phyloP scores from a whole-genome alignment of 768 basidiomycete genomes.

The Suillus subalutaceus region DNA sequence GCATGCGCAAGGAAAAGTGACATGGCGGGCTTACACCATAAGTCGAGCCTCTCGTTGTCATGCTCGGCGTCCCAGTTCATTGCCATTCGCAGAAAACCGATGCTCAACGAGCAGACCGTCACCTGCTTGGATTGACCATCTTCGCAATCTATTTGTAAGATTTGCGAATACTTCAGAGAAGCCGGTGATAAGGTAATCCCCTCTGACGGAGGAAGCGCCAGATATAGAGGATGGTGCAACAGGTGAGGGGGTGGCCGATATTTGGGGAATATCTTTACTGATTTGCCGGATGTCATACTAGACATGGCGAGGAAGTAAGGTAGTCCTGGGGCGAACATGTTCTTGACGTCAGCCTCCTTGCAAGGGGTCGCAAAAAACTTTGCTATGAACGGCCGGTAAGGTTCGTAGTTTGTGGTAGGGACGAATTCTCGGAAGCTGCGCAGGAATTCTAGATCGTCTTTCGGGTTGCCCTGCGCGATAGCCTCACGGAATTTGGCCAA shows the following conservation, averaged over 20 bases:
- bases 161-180: neutral
- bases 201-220: neutral
- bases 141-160: neutral
- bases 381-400: constrained; percentile 18
- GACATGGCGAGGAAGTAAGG: constrained; percentile 16
- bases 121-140: neutral
- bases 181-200: neutral
- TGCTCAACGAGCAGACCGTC: neutral
- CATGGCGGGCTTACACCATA: neutral
- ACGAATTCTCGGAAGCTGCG: constrained; percentile 13
- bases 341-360: constrained; percentile 20
- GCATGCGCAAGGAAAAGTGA: neutral
- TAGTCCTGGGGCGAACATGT: constrained; percentile 25
- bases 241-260: constrained; percentile 11
- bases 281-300: constrained; percentile 21
- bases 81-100: neutral
- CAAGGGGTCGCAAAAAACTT: constrained; percentile 21
- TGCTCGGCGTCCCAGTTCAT: neutral
- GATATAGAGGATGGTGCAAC: neutral
- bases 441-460: constrained; percentile 14
- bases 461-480: constrained; percentile 4
- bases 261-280: constrained; percentile 14
- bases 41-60: neutral
- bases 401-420: constrained; percentile 20
- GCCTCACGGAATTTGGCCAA: constrained; percentile 17